Evolutionary conservation across 2,329 filamentous ascomycete genomes (phyloP), one percentile per base, ranked within the genome.

Genomic region (Balansia obtecta): DNA sequence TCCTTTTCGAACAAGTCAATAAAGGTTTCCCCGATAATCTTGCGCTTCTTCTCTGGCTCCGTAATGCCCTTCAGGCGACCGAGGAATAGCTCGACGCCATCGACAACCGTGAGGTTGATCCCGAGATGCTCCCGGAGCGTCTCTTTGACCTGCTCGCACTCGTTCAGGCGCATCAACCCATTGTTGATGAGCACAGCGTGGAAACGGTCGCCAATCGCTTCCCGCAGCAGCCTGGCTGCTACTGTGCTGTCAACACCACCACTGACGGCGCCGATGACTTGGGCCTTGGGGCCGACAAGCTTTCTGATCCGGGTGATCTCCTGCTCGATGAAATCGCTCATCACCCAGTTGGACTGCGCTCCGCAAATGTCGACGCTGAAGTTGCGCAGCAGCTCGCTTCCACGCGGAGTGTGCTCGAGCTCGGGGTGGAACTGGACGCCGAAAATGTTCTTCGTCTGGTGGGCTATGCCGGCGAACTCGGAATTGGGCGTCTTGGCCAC

Each of bases 231-330:
- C 66, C 83, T 86, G 0, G 88, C 87, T 1, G 84, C 89, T 11
- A 96, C 90, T 2, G 90, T 96, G 11, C 80, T 86, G 67, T 96
- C 90, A 15, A 96, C 90, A 61, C 90, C 90, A 56, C 90, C 89
- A 55, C 79, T 68, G 33, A 71, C 66, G 8, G 70, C 71, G 10
- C 70, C 71, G 56, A 91, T 81, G 49, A 95, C 91, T 62, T 93
- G 91, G 1, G 79, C 89, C 50, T 77, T 83, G 30, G 83, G 77
- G 20, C 93, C 93, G 41, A 96, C 89, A 34, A 95, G 74, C 30
- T 82, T 76, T 32, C 88, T 76, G 61, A 97, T 96, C 51, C 88
- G 78, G 40, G 72, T 68, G 56, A 96, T 86, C 68, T 95, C 89
- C 61, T 86, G 77, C 54, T 87, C 79, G 9, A 87, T 75, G 61